Evolutionary conservation across 352 stramenopile species (phyloP).

Genomic region (Globisporangium alternatum): DNA sequence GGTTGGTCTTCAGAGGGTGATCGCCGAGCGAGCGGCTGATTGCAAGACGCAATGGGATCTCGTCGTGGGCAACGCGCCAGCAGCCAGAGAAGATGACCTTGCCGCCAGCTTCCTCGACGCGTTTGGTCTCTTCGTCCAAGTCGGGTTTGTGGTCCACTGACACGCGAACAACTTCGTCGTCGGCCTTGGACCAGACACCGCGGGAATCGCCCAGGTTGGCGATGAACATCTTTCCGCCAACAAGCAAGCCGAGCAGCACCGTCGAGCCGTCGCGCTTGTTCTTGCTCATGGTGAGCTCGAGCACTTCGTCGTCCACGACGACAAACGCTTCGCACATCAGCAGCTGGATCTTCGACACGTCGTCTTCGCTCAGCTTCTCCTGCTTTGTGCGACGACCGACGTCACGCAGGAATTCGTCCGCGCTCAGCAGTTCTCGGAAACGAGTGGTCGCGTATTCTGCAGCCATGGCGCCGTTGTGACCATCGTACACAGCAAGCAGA

Average conservation of each 20-base stretch:
- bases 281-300: constrained; percentile 61
- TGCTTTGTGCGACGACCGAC: constrained; percentile 39
- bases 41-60: constrained; percentile 63
- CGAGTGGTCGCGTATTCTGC: constrained; percentile 58
- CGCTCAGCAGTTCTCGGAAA: constrained; percentile 56
- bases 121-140: constrained; percentile 51
- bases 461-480: constrained; percentile 71
- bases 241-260: constrained; percentile 62
- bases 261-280: constrained; percentile 77
- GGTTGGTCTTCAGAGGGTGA: constrained; percentile 69
- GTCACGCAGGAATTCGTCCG: constrained; percentile 43
- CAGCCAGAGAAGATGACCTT: constrained; percentile 82
- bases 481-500: constrained; percentile 68
- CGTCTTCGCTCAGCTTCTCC: constrained; percentile 33
- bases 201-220: constrained; percentile 79
- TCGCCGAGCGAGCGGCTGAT: constrained; percentile 79
- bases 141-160: constrained; percentile 83
- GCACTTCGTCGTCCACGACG: constrained; percentile 66
- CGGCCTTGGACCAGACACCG: constrained; percentile 41
- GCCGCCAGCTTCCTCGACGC: constrained; percentile 61
- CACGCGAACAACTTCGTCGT: constrained; percentile 48
- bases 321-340: constrained; percentile 58
- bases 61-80: constrained; percentile 79
- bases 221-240: constrained; percentile 73
- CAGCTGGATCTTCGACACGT: constrained; percentile 45